Conservation (phyloP, 768 basidiomycete genomes). For the Boletus sensibilis region DNA sequence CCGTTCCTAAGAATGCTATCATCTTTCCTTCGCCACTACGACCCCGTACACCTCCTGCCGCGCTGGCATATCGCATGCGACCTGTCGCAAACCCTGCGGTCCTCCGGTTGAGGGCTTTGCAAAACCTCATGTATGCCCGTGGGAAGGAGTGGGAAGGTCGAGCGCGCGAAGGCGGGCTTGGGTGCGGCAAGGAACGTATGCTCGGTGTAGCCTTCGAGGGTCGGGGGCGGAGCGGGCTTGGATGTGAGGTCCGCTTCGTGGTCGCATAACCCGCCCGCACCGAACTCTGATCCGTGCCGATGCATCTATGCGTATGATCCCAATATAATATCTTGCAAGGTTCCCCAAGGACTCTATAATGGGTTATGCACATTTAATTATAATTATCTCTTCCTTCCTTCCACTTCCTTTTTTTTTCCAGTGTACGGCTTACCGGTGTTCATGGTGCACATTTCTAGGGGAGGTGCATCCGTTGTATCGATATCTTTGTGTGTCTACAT, state of each 20-base stretch:
- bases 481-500: constrained; percentile 23
- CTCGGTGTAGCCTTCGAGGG: constrained; percentile 62
- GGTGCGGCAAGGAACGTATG: constrained; percentile 57
- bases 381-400: constrained; percentile 21
- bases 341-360: constrained; percentile 28
- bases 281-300: background rate
- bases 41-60: constrained; percentile 35
- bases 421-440: constrained; percentile 6
- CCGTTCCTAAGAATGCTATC: constrained; percentile 37
- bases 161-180: constrained; percentile 47
- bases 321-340: constrained; percentile 7
- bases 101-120: constrained; percentile 58
- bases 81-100: constrained; percentile 60
- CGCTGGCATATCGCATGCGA: constrained; percentile 47
- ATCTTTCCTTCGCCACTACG: constrained; percentile 43
- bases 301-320: constrained; percentile 1
- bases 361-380: constrained; percentile 34
- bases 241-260: constrained; percentile 39
- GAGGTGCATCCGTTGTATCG: constrained; percentile 24
- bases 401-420: background rate
- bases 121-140: constrained; percentile 48
- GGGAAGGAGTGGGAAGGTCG: constrained; percentile 49
- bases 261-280: constrained; percentile 21
- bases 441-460: constrained; percentile 5
- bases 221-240: constrained; percentile 52